Evolutionary conservation across 2,329 filamentous ascomycete genomes (phyloP).

Genomic region (Sporothrix variecibatus): DNA sequence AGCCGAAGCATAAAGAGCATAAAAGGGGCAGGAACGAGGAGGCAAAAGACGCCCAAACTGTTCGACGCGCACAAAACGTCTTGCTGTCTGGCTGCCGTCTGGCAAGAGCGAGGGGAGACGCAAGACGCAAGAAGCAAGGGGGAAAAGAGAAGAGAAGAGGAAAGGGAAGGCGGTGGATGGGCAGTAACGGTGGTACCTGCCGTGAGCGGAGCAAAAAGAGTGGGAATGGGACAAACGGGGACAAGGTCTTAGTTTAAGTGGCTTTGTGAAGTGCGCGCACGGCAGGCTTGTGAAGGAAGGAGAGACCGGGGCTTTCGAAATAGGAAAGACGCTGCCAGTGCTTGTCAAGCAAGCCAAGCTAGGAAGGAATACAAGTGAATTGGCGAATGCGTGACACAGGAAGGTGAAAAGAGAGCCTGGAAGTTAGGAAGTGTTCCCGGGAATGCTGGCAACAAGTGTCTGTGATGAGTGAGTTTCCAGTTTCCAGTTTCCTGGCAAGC

Average conservation of each 20-base stretch:
- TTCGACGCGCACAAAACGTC: constrained; percentile 2
- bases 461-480: neutral
- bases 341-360: neutral
- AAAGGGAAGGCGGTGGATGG: constrained; percentile 16
- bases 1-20: neutral
- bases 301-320: neutral
- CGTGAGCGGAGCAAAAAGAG: constrained; percentile 15
- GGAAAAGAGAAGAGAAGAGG: neutral
- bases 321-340: neutral
- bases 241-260: constrained; percentile 15
- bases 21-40: constrained; percentile 16
- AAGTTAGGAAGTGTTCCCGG: neutral
- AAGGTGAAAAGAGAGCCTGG: neutral
- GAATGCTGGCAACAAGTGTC: constrained; percentile 2
- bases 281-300: constrained; percentile 3
- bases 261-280: neutral
- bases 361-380: neutral
- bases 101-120: constrained; percentile 9
- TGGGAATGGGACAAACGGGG: constrained; percentile 11
- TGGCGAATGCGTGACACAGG: neutral
- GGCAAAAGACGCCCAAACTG: neutral
- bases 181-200: constrained; percentile 14
- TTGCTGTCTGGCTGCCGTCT: too few relatives aligned
- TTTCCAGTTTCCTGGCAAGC: constrained; percentile 8
- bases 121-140: constrained; percentile 3